These are phyloP conservation scores for Aspergillus pseudoterreus DNA, from an alignment of 2,329 filamentous ascomycete genomes.

Conservation along the genomic window DNA sequence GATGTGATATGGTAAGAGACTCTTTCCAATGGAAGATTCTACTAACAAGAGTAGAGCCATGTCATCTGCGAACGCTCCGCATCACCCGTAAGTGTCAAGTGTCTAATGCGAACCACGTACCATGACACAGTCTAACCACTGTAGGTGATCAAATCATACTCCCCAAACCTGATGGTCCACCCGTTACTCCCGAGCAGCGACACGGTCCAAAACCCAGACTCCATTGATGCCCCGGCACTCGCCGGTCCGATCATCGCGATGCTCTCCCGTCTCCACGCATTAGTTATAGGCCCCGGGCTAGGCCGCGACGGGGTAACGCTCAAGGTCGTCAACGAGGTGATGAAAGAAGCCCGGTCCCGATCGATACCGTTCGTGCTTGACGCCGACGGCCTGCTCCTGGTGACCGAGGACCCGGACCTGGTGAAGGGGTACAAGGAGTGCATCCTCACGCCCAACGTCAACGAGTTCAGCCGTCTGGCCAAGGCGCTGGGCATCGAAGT, in stretches of 20 bases:
- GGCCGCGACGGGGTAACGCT: constrained; percentile 89
- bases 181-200: constrained; percentile 83
- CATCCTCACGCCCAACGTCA: constrained; percentile 90
- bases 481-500: constrained; percentile 68
- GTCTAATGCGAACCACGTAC: background rate
- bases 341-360: constrained; percentile 69
- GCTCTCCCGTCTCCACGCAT: constrained; percentile 81
- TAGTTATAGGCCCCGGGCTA: constrained; percentile 89
- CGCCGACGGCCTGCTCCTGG: constrained; percentile 79
- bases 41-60: constrained; percentile 54
- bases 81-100: constrained; percentile 46
- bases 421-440: constrained; percentile 78
- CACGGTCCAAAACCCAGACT: constrained; percentile 45
- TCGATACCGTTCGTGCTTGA: constrained; percentile 81
- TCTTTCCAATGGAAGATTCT: background rate
- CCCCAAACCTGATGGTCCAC: constrained; percentile 97
- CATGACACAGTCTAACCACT: background rate
- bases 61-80: constrained; percentile 93
- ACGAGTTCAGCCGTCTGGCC: constrained; percentile 82
- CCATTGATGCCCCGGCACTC: constrained; percentile 55
- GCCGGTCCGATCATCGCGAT: constrained; percentile 70
- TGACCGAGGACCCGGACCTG: constrained; percentile 70
- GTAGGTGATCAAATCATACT: constrained; percentile 92
- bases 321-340: constrained; percentile 73
- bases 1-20: constrained; percentile 71